These are phyloP conservation scores for Beauveria sp. DNA, from an alignment of 2,329 filamentous ascomycete species.

Conservation along the genomic window DNA sequence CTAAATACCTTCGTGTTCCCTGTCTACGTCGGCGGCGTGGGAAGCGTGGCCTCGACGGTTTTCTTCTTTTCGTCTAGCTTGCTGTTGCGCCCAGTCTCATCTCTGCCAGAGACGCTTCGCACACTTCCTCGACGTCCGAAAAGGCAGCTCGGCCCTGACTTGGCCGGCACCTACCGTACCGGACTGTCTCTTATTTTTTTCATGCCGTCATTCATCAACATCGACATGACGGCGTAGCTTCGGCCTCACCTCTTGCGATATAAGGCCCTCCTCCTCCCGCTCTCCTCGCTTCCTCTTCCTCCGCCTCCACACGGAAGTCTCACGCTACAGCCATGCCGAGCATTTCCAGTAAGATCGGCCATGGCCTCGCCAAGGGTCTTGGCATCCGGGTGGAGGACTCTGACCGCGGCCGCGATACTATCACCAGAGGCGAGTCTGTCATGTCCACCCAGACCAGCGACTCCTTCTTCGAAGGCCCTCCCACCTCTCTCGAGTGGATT, in stretches of 20 bases:
- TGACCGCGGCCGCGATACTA: constrained; percentile 37
- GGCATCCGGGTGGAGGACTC: constrained; percentile 70
- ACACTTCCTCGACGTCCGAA: neutral
- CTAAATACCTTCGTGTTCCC: neutral
- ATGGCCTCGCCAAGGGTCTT: constrained; percentile 66
- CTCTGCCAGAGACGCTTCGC: neutral
- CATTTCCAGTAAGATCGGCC: constrained; percentile 54
- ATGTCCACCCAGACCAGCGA: constrained; percentile 67
- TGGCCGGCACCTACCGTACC: neutral
- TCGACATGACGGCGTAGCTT: neutral
- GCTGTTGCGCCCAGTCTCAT: neutral
- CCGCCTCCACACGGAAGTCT: neutral
- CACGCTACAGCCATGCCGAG: constrained; percentile 24
- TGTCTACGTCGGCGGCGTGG: neutral
- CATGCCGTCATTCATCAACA: neutral
- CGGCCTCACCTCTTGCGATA: neutral
- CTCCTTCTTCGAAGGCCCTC: constrained; percentile 76
- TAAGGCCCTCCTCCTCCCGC: neutral
- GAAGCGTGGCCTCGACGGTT: neutral
- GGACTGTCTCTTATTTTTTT: neutral
- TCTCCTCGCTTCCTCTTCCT: neutral
- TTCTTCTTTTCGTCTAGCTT: neutral
- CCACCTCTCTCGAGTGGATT: constrained; percentile 68
- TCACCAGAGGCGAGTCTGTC: constrained; percentile 71
- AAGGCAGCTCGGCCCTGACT: neutral